Base-by-base conservation (phyloP, 2,329 filamentous ascomycete species). In the Colletotrichum sp. region DNA sequence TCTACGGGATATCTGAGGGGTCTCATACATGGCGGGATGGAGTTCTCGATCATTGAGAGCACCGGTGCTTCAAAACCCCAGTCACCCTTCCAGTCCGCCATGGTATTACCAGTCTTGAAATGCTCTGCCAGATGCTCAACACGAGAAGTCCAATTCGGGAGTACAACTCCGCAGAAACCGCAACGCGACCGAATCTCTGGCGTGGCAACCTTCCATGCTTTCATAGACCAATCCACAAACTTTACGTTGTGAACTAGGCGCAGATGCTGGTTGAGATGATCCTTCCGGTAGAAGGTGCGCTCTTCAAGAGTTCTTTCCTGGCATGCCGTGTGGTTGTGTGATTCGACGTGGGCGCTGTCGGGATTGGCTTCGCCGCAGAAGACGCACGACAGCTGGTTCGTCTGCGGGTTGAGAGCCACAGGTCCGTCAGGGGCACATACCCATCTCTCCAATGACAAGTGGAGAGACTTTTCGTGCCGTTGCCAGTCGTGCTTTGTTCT, bases 401-500 rank as follows among this genome's bases (percentile, higher is more conserved):
- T 92, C 3, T 92, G 89, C 3, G 91, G 88, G 72, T 93, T 90
- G 44, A 92, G 83, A 6, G 89, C 88, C 8, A 84, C 87, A 18
- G 90, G 85, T 1, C 92, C 91, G 60, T 91, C 88, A 60, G 91
- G 91, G 6, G 89, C 89, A 80, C 90, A 95, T 76, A 92, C 90
- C 94, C 89, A 95, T 72, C 88, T 88, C 85, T 91, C 92, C 1
- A 94, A 90, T 8, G 91, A 95, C 79, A 91, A 84, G 82, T 90
- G 93, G 78, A 92, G 86, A 67, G 92, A 92, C 79, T 93, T 93
- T 80, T 95, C 93, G 81, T 95, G 93, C 75, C 93, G 87, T 80
- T 93, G 91, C 92, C 92, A 94, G 82, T 94, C 92, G 79, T 94
- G 91, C 81, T 94, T 94, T 5, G 92, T 93, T 78, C 91, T 87